Conservation (phyloP, 345 rosid genomes). For the Garcia nutans region DNA sequence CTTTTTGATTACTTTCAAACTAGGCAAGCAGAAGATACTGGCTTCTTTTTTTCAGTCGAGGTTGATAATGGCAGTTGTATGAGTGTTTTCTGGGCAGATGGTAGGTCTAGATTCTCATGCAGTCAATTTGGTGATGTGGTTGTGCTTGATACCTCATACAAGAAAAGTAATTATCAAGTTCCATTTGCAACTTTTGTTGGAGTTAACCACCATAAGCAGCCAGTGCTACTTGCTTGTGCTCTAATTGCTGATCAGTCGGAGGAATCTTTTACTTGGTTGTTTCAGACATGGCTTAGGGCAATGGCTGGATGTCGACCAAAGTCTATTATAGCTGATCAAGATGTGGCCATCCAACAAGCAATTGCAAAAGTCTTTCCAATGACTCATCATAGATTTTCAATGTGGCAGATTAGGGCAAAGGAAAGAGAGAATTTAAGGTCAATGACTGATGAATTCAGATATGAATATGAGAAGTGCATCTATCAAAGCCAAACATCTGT, state of each 20-base stretch:
- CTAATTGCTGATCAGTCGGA: constrained; percentile 66
- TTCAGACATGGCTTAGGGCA: constrained; percentile 79
- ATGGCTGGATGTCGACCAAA: constrained; percentile 71
- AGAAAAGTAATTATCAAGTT: constrained; percentile 50
- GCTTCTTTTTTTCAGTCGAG: constrained; percentile 75
- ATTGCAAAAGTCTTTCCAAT: constrained; percentile 66
- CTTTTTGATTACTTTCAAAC: constrained; percentile 74
- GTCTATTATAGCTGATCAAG: constrained; percentile 85
- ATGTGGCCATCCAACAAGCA: constrained; percentile 65
- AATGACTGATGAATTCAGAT: constrained; percentile 53
- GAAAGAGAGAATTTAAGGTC: constrained; percentile 59
- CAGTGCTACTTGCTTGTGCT: constrained; percentile 88
- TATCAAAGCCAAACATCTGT: constrained; percentile 59
- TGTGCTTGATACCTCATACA: constrained; percentile 73
- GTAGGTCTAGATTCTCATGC: constrained; percentile 81
- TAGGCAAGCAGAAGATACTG: constrained; percentile 76
- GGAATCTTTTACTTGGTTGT: constrained; percentile 73
- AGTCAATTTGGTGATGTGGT: constrained; percentile 82
- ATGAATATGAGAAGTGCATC: constrained; percentile 70
- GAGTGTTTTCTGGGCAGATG: constrained; percentile 89
- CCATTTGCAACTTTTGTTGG: constrained; percentile 86
- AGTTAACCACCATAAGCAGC: constrained; percentile 84
- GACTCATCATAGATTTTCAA: constrained; percentile 71
- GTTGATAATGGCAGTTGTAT: constrained; percentile 56
- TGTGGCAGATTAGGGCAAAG: constrained; percentile 68